Conservation (phyloP, 1,284 basidiomycete species). For the Heterobasidion parviporum region DNA sequence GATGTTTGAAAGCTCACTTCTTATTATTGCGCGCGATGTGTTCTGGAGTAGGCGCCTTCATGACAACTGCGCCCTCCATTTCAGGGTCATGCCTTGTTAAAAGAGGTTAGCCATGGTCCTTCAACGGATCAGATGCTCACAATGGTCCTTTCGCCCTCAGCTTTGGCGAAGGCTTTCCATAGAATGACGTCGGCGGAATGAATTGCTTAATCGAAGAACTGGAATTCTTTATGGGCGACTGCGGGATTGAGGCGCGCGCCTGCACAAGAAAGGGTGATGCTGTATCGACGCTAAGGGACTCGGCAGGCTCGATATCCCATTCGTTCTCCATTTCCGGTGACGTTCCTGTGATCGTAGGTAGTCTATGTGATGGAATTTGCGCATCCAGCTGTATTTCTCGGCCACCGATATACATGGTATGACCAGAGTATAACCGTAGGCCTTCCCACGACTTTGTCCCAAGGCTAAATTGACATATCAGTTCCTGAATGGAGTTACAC, state of each 20-base stretch:
- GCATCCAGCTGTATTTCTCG: conserved; percentile 58
- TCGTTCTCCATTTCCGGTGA: conserved; percentile 17
- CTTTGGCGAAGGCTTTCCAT: conserved; percentile 35
- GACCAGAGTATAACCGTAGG: conserved; percentile 40
- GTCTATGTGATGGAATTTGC: conserved; percentile 35
- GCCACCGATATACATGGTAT: conserved; percentile 40
- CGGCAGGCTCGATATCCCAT: conserved; percentile 18
- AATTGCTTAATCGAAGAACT: conserved; percentile 27
- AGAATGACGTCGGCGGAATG: conserved; percentile 55
- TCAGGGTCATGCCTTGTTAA: conserved; percentile 63
- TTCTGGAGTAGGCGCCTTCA: conserved; percentile 70
- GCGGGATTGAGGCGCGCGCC: not conserved
- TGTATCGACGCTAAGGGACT: not conserved
- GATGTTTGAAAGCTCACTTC: conserved; percentile 36
- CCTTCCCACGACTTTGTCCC: conserved; percentile 58
- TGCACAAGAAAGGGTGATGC: not conserved
- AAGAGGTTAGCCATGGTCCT: not conserved
- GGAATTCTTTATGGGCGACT: conserved; percentile 8
- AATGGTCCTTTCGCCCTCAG: conserved; percentile 41
- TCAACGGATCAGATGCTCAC: conserved; percentile 24
- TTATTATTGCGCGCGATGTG: conserved; percentile 66
- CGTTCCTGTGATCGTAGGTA: conserved; percentile 37
- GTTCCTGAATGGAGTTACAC: conserved; percentile 7
- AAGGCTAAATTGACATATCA: conserved; percentile 31
- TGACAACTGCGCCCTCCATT: conserved; percentile 73